Percentiles rank a stretch among this genome's conserved stretches.
phyloP scores from a whole-genome alignment of 2,329 filamentous ascomycete species.

The Claviceps sorghi region DNA sequence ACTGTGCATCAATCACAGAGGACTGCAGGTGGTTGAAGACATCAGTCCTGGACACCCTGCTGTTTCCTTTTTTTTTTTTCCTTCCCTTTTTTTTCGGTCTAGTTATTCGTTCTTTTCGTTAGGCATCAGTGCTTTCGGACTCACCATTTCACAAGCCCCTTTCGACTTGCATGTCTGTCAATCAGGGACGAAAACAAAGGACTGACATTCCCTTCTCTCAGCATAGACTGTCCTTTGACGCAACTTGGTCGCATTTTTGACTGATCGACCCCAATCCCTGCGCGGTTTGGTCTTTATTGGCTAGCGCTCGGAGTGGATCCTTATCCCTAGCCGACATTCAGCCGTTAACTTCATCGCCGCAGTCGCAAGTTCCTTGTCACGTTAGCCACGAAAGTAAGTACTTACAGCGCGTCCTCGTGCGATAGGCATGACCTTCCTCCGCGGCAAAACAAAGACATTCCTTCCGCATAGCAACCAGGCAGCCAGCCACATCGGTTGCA shows the following conservation, averaged over 20 bases:
- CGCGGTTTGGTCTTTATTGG: slow-evolving; percentile 1
- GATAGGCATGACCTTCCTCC: slow-evolving; percentile 1
- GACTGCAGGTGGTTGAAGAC: neutral
- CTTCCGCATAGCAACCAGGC: neutral
- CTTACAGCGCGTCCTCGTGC: slow-evolving; percentile 1
- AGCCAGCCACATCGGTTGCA: slow-evolving; percentile 1
- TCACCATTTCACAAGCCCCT: neutral
- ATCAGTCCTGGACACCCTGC: neutral
- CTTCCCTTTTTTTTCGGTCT: neutral
- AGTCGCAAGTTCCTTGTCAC: slow-evolving; percentile 2
- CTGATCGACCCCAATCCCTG: slow-evolving; percentile 7
- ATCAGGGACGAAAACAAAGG: neutral
- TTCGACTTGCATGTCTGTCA: neutral
- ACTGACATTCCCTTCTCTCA: slow-evolving; percentile 1
- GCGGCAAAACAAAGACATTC: neutral
- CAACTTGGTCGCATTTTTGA: neutral
- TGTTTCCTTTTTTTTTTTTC: neutral
- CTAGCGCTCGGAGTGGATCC: slow-evolving; percentile 4
- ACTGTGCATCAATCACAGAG: neutral
- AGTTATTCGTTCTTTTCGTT: neutral
- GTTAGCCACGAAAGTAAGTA: slow-evolving; percentile 5
- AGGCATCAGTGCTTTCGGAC: neutral
- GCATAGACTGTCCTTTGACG: slow-evolving; percentile 1
- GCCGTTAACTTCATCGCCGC: slow-evolving; percentile 3
- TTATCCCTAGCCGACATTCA: slow-evolving; percentile 6